A percentile compares a stretch with the other conserved stretches of the same genome.
These are phyloP conservation scores for Umbelopsis isabellina DNA, from an alignment of 192 early-diverging fungal species.

Conservation along the genomic window DNA sequence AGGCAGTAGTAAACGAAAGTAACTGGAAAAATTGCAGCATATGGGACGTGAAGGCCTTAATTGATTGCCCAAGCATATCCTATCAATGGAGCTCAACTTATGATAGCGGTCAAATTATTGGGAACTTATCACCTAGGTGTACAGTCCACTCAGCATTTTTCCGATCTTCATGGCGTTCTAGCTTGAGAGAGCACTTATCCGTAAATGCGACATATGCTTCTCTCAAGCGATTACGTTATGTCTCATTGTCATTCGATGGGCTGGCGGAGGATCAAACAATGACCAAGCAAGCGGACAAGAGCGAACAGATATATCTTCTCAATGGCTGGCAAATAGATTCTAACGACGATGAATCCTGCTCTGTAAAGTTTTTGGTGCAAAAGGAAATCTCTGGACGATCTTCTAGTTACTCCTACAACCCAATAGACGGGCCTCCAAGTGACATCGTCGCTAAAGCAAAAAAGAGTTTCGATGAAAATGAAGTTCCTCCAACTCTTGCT, in stretches of 20 bases:
- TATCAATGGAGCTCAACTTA: background rate
- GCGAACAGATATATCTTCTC: background rate
- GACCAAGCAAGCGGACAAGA: background rate
- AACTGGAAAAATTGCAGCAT: conserved; percentile 46
- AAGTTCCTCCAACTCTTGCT: conserved; percentile 33
- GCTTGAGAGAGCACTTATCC: conserved; percentile 5
- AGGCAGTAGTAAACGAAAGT: conserved; percentile 24
- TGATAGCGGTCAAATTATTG: conserved; percentile 6
- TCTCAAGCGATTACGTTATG: background rate
- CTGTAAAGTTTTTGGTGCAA: background rate
- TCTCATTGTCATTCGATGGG: conserved; percentile 3
- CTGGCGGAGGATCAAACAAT: background rate
- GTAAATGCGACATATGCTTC: conserved; percentile 13
- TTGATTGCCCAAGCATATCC: conserved; percentile 38
- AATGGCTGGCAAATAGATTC: conserved; percentile 20
- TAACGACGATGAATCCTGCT: background rate
- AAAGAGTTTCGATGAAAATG: conserved; percentile 19
- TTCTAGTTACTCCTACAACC: background rate
- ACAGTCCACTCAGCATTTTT: background rate
- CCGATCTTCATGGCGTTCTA: conserved; percentile 1
- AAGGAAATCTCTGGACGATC: background rate
- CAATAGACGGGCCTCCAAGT: background rate
- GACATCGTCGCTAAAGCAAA: conserved; percentile 5
- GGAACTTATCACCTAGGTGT: conserved; percentile 13
- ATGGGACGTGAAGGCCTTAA: conserved; percentile 53